Evolutionary conservation across 768 basidiomycete genomes (phyloP).

Genomic region (Tylopilus sp.): DNA sequence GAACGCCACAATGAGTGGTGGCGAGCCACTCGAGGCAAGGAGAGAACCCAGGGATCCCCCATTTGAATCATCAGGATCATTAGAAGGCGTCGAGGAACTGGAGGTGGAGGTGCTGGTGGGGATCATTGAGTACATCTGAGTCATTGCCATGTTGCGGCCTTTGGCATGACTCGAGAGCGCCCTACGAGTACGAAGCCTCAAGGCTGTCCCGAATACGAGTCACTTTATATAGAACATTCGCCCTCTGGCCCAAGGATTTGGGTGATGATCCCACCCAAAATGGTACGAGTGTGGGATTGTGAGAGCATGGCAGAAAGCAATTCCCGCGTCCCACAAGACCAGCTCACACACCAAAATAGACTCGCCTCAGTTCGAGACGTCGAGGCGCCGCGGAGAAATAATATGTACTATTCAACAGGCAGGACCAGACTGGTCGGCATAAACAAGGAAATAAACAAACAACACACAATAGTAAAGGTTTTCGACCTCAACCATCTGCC

Average conservation of each 20-base stretch:
- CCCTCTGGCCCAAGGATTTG: not conserved
- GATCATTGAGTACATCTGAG: conserved; percentile 1
- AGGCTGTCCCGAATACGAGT: conserved; percentile 2
- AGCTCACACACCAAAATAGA: conserved; percentile 19
- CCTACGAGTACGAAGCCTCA: conserved; percentile 11
- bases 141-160: conserved; percentile 8
- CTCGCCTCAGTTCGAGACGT: not conserved
- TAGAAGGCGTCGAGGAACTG: not conserved
- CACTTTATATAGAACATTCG: conserved; percentile 9
- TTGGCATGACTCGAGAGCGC: conserved; percentile 11
- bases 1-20: conserved; percentile 57
- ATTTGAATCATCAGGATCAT: not conserved
- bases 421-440: not conserved
- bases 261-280: not conserved
- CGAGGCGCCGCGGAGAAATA: not conserved
- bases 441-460: not conserved
- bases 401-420: not conserved
- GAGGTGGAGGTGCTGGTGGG: conserved; percentile 6
- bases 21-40: conserved; percentile 39
- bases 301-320: conserved; percentile 1
- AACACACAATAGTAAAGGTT: not conserved
- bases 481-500: not conserved
- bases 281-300: conserved; percentile 1
- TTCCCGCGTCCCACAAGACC: not conserved
- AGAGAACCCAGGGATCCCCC: not conserved